Percentiles rank a stretch among this genome's conserved stretches.
phyloP scores from a whole-genome alignment of 768 basidiomycete genomes.

The Suillus placidus region DNA sequence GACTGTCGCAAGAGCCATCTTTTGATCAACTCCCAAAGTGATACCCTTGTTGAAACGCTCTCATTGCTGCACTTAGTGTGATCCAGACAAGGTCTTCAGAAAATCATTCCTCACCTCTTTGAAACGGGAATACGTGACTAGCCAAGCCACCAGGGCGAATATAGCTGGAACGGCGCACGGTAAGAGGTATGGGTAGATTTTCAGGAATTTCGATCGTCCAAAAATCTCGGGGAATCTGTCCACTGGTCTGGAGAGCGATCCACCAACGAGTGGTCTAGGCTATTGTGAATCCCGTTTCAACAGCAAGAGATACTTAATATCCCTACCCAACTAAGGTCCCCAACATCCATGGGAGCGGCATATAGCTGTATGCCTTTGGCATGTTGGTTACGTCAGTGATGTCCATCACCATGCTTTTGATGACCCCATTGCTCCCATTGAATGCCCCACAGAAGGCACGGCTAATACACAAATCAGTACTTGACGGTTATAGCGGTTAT shows the following conservation, averaged over 20 bases:
- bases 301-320: not conserved
- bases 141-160: slow-evolving; percentile 51
- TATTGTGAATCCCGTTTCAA: not conserved
- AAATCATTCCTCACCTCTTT: slow-evolving; percentile 43
- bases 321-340: slow-evolving; percentile 43
- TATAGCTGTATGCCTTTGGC: slow-evolving; percentile 51
- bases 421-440: slow-evolving; percentile 51
- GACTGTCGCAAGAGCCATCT: slow-evolving; percentile 14
- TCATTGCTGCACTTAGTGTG: slow-evolving; percentile 19
- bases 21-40: not conserved
- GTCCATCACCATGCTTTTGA: slow-evolving; percentile 45
- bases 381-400: slow-evolving; percentile 28
- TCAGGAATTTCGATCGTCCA: slow-evolving; percentile 54
- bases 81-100: not conserved
- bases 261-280: slow-evolving; percentile 63
- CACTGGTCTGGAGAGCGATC: slow-evolving; percentile 58
- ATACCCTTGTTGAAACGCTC: slow-evolving; percentile 29
- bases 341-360: slow-evolving; percentile 49
- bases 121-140: slow-evolving; percentile 49
- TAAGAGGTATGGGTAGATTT: slow-evolving; percentile 66
- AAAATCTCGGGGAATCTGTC: slow-evolving; percentile 63
- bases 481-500: not conserved
- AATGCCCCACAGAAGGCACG: slow-evolving; percentile 45
- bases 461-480: slow-evolving; percentile 20
- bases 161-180: slow-evolving; percentile 64